Evolutionary conservation across 1,284 basidiomycete species (phyloP), one percentile per base, ranked within the genome.

Genomic region (Apiotrichum mycotoxinovorans): DNA sequence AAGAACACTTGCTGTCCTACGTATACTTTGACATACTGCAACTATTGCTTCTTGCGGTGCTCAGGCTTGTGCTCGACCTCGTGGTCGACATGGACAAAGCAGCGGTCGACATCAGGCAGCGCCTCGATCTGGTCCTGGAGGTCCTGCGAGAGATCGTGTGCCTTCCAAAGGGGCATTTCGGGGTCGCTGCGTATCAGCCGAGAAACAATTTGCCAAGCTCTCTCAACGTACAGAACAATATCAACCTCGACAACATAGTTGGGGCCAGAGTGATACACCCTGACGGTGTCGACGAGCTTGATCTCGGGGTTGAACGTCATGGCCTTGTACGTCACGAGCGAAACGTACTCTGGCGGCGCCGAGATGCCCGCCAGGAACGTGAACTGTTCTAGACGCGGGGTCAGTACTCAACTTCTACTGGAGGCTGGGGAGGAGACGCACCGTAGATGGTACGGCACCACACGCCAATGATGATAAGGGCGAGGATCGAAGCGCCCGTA

Each of bases 241-340:
- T 98, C 95, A 11, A 97, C 83, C 77, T 97, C 94, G 47, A 97
- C 93, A 69, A 92, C 89, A 71, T 91, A 95, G 57, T 91, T 83
- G 77, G 91, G 78, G 66, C 77, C 77, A 8, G 71, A 74, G 76
- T 92, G 89, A 68, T 94, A 93, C 30, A 90, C 89, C 57, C 89
- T 82, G 52, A 91, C 89, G 5, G 89, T 92, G 71, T 97, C 94
- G 42, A 97, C 82, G 70, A 87, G 84, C 59, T 87, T 83, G 60
- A 98, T 96, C 43, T 89, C 86, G 35, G 87, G 82, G 67, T 83
- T 87, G 76, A 93, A 98, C 3, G 90, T 94, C 76, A 86, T 84
- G 3, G 88, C 87, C 68, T 96, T 97, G 83, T 97, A 98, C 55
- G 88, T 89, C 72, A 98, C 82, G 41, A 96, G 83, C 70, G 92